Conservation (phyloP, 139 green algal genomes). For the Closterium sp. region DNA sequence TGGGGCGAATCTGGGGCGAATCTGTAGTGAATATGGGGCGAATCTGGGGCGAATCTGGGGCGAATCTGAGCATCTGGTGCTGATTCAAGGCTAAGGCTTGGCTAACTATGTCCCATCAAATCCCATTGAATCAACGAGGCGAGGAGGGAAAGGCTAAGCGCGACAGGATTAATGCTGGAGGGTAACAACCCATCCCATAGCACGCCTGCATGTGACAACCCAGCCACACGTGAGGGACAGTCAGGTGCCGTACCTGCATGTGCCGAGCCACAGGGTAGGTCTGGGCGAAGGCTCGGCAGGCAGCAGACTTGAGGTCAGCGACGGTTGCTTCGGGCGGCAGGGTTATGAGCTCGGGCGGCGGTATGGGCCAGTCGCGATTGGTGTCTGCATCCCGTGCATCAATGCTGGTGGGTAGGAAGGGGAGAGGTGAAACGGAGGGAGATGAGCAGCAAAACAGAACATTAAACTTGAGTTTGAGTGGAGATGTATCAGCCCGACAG, state of each 20-base stretch:
- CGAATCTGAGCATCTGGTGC: no score
- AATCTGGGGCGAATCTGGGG: no score
- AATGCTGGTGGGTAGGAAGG: not conserved
- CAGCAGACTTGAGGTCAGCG: not conserved
- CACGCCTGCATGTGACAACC: not conserved
- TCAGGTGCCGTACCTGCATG: not conserved
- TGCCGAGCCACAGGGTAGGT: not conserved
- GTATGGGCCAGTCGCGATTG: not conserved
- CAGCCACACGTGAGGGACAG: not conserved
- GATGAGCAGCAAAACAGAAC: not conserved
- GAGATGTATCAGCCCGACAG: not conserved
- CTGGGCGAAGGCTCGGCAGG: constrained; percentile 1
- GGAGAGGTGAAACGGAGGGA: not conserved
- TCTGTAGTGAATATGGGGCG: no score
- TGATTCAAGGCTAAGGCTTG: no score
- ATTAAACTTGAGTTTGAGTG: not conserved
- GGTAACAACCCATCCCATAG: no score
- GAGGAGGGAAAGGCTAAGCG: no score
- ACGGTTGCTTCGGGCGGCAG: constrained; percentile 29
- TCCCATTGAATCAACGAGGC: no score
- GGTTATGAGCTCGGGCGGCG: constrained; percentile 40
- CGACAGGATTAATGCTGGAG: no score
- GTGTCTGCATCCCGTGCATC: not conserved
- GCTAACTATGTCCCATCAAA: no score
- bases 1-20: no score